Evolutionary conservation across 2,329 filamentous ascomycete species (phyloP).

Genomic region (Claviceps sp.): DNA sequence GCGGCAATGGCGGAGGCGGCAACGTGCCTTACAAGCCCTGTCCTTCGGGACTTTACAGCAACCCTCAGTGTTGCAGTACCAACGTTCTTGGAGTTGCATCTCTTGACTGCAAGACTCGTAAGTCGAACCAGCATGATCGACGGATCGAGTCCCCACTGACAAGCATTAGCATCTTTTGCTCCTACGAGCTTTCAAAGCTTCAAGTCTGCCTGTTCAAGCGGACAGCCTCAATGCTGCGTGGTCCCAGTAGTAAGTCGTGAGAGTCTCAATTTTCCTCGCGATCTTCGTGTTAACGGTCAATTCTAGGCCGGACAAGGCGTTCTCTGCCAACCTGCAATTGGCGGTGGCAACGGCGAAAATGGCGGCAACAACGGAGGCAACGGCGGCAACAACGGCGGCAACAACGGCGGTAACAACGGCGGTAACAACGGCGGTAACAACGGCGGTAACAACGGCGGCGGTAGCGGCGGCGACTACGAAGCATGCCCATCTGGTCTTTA

Average conservation of each 20-base stretch:
- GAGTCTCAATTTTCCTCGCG: neutral
- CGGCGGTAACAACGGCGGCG: neutral
- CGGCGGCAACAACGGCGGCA: neutral
- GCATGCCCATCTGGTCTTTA: constrained; percentile 12
- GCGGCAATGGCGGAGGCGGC: constrained; percentile 1
- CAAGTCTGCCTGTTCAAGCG: neutral
- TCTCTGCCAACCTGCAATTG: neutral
- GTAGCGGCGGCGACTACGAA: neutral
- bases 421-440: neutral
- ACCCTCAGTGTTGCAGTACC: constrained; percentile 7
- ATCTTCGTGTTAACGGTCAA: neutral
- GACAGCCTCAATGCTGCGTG: neutral
- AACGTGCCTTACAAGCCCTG: neutral
- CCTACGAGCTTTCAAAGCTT: neutral
- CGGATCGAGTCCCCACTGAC: neutral
- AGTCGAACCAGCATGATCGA: neutral
- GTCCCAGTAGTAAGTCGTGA: neutral
- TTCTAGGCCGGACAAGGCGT: neutral
- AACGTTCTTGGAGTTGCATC: constrained; percentile 6
- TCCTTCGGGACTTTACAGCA: constrained; percentile 5
- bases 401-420: neutral
- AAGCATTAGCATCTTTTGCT: neutral
- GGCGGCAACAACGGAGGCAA: neutral
- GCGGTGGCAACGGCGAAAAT: neutral
- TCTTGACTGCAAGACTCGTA: constrained; percentile 7